Percentiles rank a stretch among this genome's conserved stretches.
Conservation (phyloP, 305 asterid genomes). For the Fraxinus velutina region DNA sequence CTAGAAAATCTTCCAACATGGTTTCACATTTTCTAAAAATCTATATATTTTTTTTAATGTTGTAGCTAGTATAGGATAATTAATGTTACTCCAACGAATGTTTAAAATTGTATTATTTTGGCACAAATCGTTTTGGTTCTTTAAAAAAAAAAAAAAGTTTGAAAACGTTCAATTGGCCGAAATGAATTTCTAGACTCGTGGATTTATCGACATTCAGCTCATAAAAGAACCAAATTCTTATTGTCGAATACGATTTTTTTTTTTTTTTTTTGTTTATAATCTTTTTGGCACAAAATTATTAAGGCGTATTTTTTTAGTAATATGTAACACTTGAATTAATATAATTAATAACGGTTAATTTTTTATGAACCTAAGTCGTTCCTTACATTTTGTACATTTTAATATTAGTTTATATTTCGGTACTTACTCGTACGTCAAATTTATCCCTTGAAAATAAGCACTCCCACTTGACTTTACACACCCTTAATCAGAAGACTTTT, state of each 20-base stretch:
- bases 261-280: too few species aligned
- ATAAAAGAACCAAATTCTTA: not conserved
- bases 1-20: not conserved
- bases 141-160: too few species aligned
- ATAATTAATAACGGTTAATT: too few species aligned
- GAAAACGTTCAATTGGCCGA: not conserved
- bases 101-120: too few species aligned
- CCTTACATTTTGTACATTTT: not conserved
- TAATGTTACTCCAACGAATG: too few species aligned
- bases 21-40: not conserved
- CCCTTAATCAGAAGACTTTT: not conserved
- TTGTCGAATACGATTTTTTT: too few species aligned
- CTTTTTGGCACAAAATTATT: not conserved
- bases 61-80: too few species aligned
- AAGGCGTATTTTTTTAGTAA: not conserved
- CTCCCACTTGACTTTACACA: not conserved
- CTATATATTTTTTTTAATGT: not conserved
- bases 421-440: too few species aligned
- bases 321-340: not conserved
- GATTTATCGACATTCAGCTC: not conserved
- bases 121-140: not conserved
- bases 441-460: too few species aligned
- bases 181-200: not conserved
- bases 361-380: not conserved
- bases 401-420: too few species aligned